Percentiles rank a stretch among this genome's conserved stretches.
Conservation (phyloP, 2,329 filamentous ascomycete genomes). For the Nothophoma quercina region DNA sequence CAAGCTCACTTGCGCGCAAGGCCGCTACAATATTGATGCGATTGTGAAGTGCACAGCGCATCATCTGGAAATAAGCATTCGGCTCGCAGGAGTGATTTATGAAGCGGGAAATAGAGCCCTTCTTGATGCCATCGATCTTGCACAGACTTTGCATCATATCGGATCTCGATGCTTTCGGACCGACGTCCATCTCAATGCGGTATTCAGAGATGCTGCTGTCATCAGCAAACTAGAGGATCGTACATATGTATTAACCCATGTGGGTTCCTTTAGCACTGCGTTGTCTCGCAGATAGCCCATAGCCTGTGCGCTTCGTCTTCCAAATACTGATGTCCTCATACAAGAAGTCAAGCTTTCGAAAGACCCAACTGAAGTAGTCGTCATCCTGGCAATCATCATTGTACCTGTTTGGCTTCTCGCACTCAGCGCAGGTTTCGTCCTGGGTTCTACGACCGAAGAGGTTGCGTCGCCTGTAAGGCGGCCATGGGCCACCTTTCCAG, state of each 20-base stretch:
- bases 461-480: background rate
- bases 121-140: background rate
- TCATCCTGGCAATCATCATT: background rate
- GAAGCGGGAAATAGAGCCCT: constrained; percentile 3
- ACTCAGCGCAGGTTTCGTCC: background rate
- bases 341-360: background rate
- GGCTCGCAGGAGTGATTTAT: constrained; percentile 7
- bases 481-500: background rate
- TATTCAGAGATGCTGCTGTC: too few relatives aligned
- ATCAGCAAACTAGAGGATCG: too few relatives aligned
- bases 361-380: background rate
- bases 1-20: background rate
- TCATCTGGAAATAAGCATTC: background rate
- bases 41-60: background rate
- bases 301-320: background rate
- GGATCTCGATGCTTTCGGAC: too few relatives aligned
- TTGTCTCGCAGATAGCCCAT: background rate
- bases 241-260: constrained; percentile 4
- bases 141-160: background rate
- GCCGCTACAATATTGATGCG: background rate
- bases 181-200: too few relatives aligned
- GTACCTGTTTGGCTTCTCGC: background rate
- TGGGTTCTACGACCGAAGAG: background rate
- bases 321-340: background rate
- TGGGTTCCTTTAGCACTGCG: background rate